Conservation (phyloP, 2,329 filamentous ascomycete genomes). For the Rhynchosporium secalis region DNA sequence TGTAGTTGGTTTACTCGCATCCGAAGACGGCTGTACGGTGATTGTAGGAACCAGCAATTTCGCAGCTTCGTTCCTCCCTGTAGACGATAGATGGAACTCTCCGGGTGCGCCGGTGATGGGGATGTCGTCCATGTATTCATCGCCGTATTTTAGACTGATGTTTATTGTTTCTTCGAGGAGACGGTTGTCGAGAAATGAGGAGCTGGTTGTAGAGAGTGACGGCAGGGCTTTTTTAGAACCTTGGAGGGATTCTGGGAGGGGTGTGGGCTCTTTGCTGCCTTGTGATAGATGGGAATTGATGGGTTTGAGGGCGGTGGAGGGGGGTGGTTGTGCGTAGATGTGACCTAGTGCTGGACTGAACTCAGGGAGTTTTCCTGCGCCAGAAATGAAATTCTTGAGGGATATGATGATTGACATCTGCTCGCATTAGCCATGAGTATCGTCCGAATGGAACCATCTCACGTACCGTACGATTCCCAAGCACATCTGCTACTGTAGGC, state of each 20-base stretch:
- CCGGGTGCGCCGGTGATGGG: constrained; percentile 66
- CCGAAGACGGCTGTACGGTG: constrained; percentile 24
- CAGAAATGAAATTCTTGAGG: constrained; percentile 39
- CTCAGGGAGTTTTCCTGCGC: constrained; percentile 38
- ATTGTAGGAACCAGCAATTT: constrained; percentile 30
- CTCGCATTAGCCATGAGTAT: constrained; percentile 6
- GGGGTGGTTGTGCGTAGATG: constrained; percentile 37
- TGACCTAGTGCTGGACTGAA: constrained; percentile 54
- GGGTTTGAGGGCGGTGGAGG: constrained; percentile 24
- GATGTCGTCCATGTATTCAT: constrained; percentile 68
- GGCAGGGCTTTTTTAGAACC: constrained; percentile 29
- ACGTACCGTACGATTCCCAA: constrained; percentile 59
- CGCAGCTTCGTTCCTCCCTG: constrained; percentile 48
- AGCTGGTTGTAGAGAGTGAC: constrained; percentile 27
- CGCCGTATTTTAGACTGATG: constrained; percentile 58
- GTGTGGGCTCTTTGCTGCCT: constrained; percentile 44
- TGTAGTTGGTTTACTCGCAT: constrained; percentile 24
- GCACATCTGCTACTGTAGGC: constrained; percentile 58
- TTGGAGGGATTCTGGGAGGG: constrained; percentile 45
- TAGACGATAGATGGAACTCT: constrained; percentile 64
- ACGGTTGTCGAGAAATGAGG: constrained; percentile 33
- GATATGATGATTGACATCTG: constrained; percentile 34
- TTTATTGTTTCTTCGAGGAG: constrained; percentile 57
- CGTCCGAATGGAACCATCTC: background rate
- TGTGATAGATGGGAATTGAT: constrained; percentile 33